Evolutionary conservation across 2,329 filamentous ascomycete species (phyloP), one percentile per base, ranked within the genome.

Genomic region (Pyrenochaeta sp.): DNA sequence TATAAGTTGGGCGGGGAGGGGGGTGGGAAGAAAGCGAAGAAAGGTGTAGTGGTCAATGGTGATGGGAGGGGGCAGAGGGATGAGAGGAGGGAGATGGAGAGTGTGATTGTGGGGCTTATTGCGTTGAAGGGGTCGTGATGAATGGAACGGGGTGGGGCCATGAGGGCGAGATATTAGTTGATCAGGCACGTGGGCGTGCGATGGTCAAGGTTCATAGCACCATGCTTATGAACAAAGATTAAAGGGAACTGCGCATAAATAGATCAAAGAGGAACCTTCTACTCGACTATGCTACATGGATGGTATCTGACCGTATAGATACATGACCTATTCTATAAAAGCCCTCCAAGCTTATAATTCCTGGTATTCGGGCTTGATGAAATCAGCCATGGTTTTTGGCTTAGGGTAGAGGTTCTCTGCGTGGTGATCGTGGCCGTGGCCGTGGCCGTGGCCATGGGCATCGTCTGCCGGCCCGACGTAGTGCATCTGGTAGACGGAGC

Each of bases 381-480:
- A 98, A 85, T 99, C 91, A 81, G 92, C 92, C 79, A 98, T 94
- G 72, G 92, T 97, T 90, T 97, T 97, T 79, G 93, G 92, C 66
- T 74, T 80, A 80, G 90, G 87, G 78, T 85, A 84, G 70, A 80
- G 78, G 74, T 87, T 83, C 72, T 81, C 71, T 62, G 65, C 64
- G 61, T 63, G 62, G 66, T 72, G 66, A 58, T 69, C 72, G 66
- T 78, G 72, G 65, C 73, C 69, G 72, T 86, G 72, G 65, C 73
- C 69, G 72, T 86, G 83, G 59, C 75, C 76, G 78, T 91, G 83
- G 59, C 75, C 76, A 78, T 91, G 86, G 73, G 84, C 81, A 78
- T 93, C 89, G 67, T 95, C 91, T 77, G 89, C 79, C 50, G 93
- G 89, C 62, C 95, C 95, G 68, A 97, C 83, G 81, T 97, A 99